Conservation (phyloP, 257 asterid genomes). For the Eucommia ulmoides region DNA sequence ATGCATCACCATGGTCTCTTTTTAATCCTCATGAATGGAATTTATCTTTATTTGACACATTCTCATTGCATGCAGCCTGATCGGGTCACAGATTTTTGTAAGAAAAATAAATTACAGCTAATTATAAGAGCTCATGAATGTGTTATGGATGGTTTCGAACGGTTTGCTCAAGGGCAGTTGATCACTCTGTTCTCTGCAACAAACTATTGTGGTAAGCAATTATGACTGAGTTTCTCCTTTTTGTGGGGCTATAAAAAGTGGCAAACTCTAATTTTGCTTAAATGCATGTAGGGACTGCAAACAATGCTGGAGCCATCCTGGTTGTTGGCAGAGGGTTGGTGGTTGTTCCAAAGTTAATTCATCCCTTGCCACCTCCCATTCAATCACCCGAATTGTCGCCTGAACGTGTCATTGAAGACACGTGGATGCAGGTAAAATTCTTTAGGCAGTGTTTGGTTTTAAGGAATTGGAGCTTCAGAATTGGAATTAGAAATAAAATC, state of each 20-base stretch:
- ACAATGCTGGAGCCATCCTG: slow-evolving; percentile 94
- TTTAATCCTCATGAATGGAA: too few relatives aligned
- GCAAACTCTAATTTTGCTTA: too few relatives aligned
- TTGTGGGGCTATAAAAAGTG: too few relatives aligned
- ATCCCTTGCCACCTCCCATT: slow-evolving; percentile 95
- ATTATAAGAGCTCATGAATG: slow-evolving; percentile 98
- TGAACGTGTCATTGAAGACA: slow-evolving; percentile 64
- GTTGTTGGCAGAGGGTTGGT: slow-evolving; percentile 94
- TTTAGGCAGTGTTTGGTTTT: too few relatives aligned
- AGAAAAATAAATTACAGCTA: slow-evolving; percentile 78
- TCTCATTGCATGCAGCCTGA: slow-evolving; percentile 68
- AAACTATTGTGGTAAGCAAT: slow-evolving; percentile 88
- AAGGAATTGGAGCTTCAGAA: too few relatives aligned
- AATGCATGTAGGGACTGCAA: slow-evolving; percentile 73
- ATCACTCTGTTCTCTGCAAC: slow-evolving; percentile 98
- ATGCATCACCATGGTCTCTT: too few relatives aligned
- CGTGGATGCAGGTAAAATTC: slow-evolving; percentile 90
- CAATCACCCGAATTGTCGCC: slow-evolving; percentile 96
- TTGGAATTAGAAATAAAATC: too few relatives aligned
- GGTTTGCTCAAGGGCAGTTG: slow-evolving; percentile 97
- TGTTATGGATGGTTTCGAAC: slow-evolving; percentile 98
- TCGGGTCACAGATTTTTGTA: slow-evolving; percentile 92
- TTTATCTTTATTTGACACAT: background rate
- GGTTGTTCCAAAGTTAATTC: slow-evolving; percentile 86
- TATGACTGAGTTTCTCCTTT: background rate